Conservation (phyloP, 139 green algal genomes). For the Eudorina sp. region DNA sequence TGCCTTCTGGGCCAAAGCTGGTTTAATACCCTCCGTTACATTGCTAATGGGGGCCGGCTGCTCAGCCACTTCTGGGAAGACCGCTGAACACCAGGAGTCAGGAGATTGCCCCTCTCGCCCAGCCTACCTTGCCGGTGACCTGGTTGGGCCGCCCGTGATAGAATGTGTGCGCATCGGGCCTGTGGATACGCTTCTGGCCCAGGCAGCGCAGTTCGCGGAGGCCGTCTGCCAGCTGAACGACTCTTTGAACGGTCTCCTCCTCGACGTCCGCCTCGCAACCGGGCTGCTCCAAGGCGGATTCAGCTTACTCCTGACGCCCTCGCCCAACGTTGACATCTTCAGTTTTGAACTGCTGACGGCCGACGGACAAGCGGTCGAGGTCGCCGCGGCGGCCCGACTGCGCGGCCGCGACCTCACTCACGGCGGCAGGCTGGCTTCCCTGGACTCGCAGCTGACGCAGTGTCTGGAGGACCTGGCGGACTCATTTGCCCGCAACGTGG, state of each 20-base stretch:
- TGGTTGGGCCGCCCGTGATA: not conserved
- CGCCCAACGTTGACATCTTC: conserved; percentile 4
- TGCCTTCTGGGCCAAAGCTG: too few relatives aligned
- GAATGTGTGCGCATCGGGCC: not conserved
- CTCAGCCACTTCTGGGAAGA: not conserved
- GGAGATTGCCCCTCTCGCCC: not conserved
- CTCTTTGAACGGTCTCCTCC: not conserved
- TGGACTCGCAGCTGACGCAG: not conserved
- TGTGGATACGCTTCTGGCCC: not conserved
- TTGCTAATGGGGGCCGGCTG: conserved; percentile 23
- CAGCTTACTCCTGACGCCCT: not conserved
- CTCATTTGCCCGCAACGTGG: not conserved
- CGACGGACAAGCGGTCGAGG: not conserved
- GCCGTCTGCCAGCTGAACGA: not conserved
- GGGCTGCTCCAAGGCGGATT: conserved; percentile 15
- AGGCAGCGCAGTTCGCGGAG: not conserved
- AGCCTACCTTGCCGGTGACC: conserved; percentile 1
- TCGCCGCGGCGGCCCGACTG: conserved; percentile 1
- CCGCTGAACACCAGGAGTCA: too few relatives aligned
- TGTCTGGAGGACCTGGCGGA: not conserved
- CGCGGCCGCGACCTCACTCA: not conserved
- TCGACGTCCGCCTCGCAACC: not conserved
- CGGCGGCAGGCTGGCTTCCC: not conserved
- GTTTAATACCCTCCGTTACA: too few relatives aligned
- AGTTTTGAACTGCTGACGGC: conserved; percentile 6